Conservation (phyloP, 306 rosid species). For the Vigna mungo region DNA sequence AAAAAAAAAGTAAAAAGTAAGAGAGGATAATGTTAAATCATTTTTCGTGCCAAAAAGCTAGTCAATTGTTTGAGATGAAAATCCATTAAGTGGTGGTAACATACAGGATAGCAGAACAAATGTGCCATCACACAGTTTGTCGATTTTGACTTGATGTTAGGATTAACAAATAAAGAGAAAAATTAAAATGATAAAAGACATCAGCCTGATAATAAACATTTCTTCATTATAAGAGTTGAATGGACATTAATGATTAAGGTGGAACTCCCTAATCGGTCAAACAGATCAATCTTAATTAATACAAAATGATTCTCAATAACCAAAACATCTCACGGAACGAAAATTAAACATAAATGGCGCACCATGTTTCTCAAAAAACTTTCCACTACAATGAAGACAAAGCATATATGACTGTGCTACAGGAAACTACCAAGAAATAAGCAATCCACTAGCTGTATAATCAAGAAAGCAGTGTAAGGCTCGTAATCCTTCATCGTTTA, state of each 20-base stretch:
- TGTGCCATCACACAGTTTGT: neutral
- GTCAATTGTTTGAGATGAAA: no score
- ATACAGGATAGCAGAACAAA: no score
- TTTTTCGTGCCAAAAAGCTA: no score
- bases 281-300: slow-evolving; percentile 13
- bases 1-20: no score
- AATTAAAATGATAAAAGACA: neutral
- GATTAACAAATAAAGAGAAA: neutral
- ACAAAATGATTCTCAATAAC: slow-evolving; percentile 43
- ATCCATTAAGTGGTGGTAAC: no score
- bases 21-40: no score
- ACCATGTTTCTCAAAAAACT: slow-evolving; percentile 41
- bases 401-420: slow-evolving; percentile 39
- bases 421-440: slow-evolving; percentile 38
- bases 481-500: slow-evolving; percentile 42
- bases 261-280: slow-evolving; percentile 21
- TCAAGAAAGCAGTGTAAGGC: slow-evolving; percentile 36
- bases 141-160: neutral
- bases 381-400: slow-evolving; percentile 40
- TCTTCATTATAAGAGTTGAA: slow-evolving; percentile 17
- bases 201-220: slow-evolving; percentile 2
- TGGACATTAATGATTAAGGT: slow-evolving; percentile 5
- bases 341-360: slow-evolving; percentile 44
- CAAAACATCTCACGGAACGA: slow-evolving; percentile 40
- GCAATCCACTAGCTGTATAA: slow-evolving; percentile 44